These are phyloP conservation scores for Cicer cuneatum DNA, from an alignment of 306 rosid genomes.

Conservation along the genomic window DNA sequence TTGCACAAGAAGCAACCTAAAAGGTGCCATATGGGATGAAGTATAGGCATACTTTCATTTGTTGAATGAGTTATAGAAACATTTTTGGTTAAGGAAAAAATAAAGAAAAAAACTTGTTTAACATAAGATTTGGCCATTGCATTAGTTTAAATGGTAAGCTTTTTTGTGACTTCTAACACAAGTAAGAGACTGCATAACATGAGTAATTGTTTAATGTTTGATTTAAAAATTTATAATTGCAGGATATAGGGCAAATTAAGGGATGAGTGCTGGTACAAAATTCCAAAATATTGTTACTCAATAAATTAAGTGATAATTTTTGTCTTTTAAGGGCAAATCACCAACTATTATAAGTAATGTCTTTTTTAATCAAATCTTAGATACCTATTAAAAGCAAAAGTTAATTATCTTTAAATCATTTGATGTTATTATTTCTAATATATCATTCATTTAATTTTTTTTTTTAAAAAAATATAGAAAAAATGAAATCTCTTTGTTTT, in stretches of 20 bases:
- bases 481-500: no score
- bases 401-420: no score
- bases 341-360: neutral
- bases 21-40: slow-evolving; percentile 35
- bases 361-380: no score
- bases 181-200: neutral
- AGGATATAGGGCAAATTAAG: neutral
- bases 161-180: neutral
- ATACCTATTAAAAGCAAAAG: no score
- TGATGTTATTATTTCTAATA: no score
- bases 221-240: no score
- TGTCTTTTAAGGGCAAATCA: neutral
- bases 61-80: slow-evolving; percentile 23
- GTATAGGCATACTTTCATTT: slow-evolving; percentile 31
- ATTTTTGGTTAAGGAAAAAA: neutral
- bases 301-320: neutral
- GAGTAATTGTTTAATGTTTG: neutral
- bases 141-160: neutral
- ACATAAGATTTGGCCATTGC: slow-evolving; percentile 9
- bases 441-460: no score
- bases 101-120: slow-evolving; percentile 8
- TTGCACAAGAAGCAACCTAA: slow-evolving; percentile 55
- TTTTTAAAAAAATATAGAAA: no score
- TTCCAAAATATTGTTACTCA: neutral
- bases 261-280: neutral